Evolutionary conservation across 306 rosid genomes (phyloP), one percentile per base, ranked within the genome.

Genomic region (Vigna trinervia): DNA sequence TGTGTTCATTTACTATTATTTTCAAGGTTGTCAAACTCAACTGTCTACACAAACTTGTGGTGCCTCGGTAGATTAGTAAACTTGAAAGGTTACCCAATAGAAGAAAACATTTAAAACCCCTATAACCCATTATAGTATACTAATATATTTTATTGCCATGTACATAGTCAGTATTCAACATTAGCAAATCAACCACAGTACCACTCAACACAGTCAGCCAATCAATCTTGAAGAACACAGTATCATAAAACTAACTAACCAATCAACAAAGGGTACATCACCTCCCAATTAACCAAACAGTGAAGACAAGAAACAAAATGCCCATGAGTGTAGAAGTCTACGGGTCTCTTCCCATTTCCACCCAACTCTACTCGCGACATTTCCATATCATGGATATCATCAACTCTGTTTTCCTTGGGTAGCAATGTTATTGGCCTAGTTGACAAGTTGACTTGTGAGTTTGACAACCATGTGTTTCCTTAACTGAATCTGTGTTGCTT

Each of bases 1-100:
- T 67, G 52, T 75, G 68, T 51, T 74, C 63, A 68, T 61, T 61
- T 61, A 46, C 75, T 38, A 39, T 61, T 14, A 60, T 43, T 26
- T 75, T 45, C 69, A 62, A 62, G 68, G 13, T 63, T 15, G 69
- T 36, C 47, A n/a, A 63, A 34, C 48, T 63, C 69, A 63, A 15
- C 14, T 23, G 12, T 62, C 7, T 32, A 14, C 2, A 4, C 36
- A 5, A 60, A 60, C 20, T 30, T 26, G 41, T 59, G 34, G 43
- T 28, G 66, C 43, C 43, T 26, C 7, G 26, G 36, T 58, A 23
- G 32, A 56, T n/a, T 61, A 61, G 67, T 61, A 61, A 61, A 32
- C 43, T 30, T 8, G 5, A 14, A 63, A 36, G 26, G 69, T 17
- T 38, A 4, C n/a, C 30, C 22, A n/a, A 20, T 63, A 8, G 12